Evolutionary conservation across 2,329 filamentous ascomycete species (phyloP).

Genomic region (Exophiala phaeomuriformis): DNA sequence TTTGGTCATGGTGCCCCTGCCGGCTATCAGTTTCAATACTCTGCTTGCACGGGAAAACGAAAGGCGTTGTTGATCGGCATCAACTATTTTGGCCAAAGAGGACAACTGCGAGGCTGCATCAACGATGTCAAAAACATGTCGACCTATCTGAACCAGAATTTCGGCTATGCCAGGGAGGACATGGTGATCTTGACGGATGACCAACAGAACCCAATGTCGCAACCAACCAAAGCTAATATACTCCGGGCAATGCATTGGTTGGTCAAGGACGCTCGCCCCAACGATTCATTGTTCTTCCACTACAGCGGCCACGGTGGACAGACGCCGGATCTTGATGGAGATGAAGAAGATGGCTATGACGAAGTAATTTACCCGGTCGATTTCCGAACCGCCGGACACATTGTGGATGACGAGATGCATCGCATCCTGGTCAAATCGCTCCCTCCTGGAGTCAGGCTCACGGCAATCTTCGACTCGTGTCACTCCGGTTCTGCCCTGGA

Average conservation of each 20-base stretch:
- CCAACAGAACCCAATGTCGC: constrained; percentile 94
- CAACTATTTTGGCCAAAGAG: constrained; percentile 91
- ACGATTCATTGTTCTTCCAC: constrained; percentile 95
- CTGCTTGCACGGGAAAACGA: constrained; percentile 75
- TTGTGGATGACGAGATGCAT: constrained; percentile 74
- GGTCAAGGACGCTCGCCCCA: constrained; percentile 83
- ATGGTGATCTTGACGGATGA: constrained; percentile 97
- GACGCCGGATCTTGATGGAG: constrained; percentile 64
- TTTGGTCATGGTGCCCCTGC: constrained; percentile 76
- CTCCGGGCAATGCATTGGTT: constrained; percentile 96
- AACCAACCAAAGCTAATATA: constrained; percentile 93
- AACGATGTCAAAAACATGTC: constrained; percentile 99
- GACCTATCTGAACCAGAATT: constrained; percentile 76
- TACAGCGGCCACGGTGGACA: constrained; percentile 74
- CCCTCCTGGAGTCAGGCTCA: constrained; percentile 70
- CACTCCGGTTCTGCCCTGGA: constrained; percentile 61
- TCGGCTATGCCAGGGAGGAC: constrained; percentile 87
- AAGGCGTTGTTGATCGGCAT: constrained; percentile 91
- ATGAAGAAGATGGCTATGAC: constrained; percentile 70
- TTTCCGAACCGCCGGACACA: constrained; percentile 61
- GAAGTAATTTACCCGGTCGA: constrained; percentile 75
- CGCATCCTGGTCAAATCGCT: constrained; percentile 68
- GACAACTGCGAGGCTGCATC: constrained; percentile 86
- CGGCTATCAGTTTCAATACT: constrained; percentile 82
- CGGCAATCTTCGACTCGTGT: constrained; percentile 62